A percentile compares a stretch with the other conserved stretches of the same genome.
Evolutionary conservation across 2,329 filamentous ascomycete genomes (phyloP).

Genomic region (Dryadomyces quercus-mongolicae): DNA sequence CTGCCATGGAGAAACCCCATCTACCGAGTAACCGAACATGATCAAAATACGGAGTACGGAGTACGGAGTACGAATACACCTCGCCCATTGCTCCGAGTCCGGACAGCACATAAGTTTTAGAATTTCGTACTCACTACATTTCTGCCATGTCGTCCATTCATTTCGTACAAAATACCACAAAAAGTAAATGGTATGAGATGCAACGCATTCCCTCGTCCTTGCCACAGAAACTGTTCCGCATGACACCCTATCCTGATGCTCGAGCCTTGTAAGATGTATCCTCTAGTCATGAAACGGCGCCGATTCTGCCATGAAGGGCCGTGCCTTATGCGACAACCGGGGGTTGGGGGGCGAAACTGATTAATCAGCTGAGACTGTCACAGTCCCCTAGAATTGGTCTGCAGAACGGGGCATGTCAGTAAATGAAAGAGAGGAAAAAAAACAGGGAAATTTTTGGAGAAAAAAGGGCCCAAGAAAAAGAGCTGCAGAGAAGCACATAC

Average conservation of each 20-base stretch:
- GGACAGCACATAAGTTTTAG: neutral
- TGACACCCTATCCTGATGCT: neutral
- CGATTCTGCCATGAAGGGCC: neutral
- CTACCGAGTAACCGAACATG: no score
- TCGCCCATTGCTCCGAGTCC: no score
- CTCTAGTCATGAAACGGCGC: neutral
- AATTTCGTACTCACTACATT: neutral
- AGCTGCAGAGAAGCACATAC: constrained; percentile 20
- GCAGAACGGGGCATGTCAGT: neutral
- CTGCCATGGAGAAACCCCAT: no score
- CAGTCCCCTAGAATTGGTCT: neutral
- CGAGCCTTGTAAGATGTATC: neutral
- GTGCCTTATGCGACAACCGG: neutral
- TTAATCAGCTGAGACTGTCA: neutral
- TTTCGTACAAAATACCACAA: neutral
- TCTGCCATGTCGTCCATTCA: neutral
- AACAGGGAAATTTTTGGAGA: neutral
- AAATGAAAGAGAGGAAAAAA: neutral
- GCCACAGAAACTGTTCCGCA: neutral
- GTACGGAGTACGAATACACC: no score
- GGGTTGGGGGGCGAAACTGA: no score
- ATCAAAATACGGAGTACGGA: no score
- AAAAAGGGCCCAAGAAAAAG: neutral
- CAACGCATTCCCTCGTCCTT: neutral
- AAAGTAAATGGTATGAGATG: neutral